phyloP scores from a whole-genome alignment of 2,329 filamentous ascomycete species.

The Zymoseptoria crescenta region DNA sequence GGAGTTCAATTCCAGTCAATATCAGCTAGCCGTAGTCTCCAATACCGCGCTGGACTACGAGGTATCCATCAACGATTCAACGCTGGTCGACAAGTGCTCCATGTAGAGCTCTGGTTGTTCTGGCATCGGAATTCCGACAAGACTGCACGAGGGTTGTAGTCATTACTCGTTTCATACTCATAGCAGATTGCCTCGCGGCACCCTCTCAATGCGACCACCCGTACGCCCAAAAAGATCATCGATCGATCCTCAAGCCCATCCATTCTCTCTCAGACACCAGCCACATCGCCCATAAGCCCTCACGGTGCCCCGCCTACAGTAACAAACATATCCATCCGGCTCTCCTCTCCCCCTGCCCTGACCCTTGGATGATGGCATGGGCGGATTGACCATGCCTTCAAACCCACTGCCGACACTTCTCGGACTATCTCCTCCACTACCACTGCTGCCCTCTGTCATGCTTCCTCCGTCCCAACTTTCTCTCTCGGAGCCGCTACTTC shows the following conservation, averaged over 20 bases:
- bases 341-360: slow-evolving; percentile 1
- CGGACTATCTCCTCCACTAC: slow-evolving; percentile 45
- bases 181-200: slow-evolving; percentile 22
- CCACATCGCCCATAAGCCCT: slow-evolving; percentile 36
- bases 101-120: too few relatives aligned
- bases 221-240: neutral
- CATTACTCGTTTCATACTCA: neutral
- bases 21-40: neutral
- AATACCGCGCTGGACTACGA: too few relatives aligned
- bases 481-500: slow-evolving; percentile 27
- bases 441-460: slow-evolving; percentile 38
- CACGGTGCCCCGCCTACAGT: slow-evolving; percentile 32
- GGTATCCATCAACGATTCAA: too few relatives aligned
- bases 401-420: slow-evolving; percentile 40
- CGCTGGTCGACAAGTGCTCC: too few relatives aligned
- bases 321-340: slow-evolving; percentile 22
- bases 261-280: slow-evolving; percentile 36
- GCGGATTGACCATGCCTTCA: slow-evolving; percentile 27
- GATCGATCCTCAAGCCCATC: slow-evolving; percentile 25
- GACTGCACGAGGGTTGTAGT: neutral
- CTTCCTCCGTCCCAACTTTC: slow-evolving; percentile 44
- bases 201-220: slow-evolving; percentile 6
- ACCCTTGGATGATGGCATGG: slow-evolving; percentile 6
- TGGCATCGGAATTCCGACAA: too few relatives aligned
- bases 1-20: neutral